Conservation (phyloP, 208 protist species). For the Naegleria gruberi region DNA sequence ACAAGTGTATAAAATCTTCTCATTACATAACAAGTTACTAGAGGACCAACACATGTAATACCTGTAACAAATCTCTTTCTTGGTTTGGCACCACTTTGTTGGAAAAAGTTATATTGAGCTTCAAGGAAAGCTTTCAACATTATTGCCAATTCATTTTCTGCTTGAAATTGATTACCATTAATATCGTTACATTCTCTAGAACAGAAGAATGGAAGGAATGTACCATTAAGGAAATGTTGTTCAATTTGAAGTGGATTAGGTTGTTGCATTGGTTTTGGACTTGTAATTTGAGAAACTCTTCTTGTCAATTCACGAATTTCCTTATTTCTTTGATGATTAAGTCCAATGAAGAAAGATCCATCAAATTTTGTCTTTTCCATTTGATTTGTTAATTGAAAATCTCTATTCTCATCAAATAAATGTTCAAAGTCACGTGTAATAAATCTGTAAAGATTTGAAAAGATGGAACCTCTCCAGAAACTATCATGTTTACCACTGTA, state of each 20-base stretch:
- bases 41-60: neutral
- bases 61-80: neutral
- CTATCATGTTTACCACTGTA: neutral
- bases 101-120: neutral
- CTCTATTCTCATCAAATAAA: slow-evolving; percentile 3
- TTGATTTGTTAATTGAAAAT: neutral
- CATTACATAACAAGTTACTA: neutral
- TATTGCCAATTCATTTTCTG: neutral
- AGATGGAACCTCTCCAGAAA: neutral
- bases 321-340: neutral
- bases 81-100: neutral
- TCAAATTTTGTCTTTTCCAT: neutral
- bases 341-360: neutral
- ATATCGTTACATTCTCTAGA: neutral
- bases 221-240: neutral
- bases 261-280: neutral
- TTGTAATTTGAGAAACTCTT: neutral
- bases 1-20: neutral
- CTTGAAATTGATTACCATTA: slow-evolving; percentile 1
- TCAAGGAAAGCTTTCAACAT: neutral
- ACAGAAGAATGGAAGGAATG: neutral
- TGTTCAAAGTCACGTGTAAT: neutral
- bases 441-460: neutral
- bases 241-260: no score
- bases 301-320: neutral